phyloP scores from a whole-genome alignment of 164 flowering plant species.

The Stephania japonica region DNA sequence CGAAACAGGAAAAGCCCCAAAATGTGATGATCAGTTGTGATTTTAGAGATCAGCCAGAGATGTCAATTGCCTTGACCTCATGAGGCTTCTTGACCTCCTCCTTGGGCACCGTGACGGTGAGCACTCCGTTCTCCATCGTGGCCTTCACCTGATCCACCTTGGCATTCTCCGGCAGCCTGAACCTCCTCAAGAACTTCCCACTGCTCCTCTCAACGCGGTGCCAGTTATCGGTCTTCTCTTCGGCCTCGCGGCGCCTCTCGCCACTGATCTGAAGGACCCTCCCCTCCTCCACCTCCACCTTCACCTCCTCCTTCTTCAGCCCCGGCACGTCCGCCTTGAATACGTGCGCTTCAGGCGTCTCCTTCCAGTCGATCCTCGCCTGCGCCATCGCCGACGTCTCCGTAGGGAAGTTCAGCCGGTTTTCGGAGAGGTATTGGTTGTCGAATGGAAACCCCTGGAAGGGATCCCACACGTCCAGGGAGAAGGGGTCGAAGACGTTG shows the following conservation, averaged over 20 bases:
- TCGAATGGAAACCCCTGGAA: conserved; percentile 6
- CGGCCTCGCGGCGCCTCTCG: conserved; percentile 6
- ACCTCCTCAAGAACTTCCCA: conserved; percentile 26
- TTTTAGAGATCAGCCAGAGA: too few species aligned
- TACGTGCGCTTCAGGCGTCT: conserved; percentile 8
- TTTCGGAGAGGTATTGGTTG: not conserved
- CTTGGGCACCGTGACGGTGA: conserved; percentile 30
- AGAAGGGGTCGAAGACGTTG: conserved; percentile 7
- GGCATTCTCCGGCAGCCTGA: conserved; percentile 34
- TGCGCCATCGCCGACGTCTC: not conserved
- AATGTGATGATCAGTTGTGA: too few species aligned
- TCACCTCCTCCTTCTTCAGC: conserved; percentile 11
- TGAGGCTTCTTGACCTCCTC: conserved; percentile 21
- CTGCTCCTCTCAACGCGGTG: conserved; percentile 27
- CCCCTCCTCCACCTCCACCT: conserved; percentile 13
- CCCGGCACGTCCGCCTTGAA: conserved; percentile 14
- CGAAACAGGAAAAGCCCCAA: too few species aligned
- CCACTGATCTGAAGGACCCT: conserved; percentile 13
- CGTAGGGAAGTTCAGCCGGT: not conserved
- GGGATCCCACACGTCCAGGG: conserved; percentile 13
- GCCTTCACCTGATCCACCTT: conserved; percentile 31
- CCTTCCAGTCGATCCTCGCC: conserved; percentile 11
- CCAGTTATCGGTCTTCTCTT: conserved; percentile 13
- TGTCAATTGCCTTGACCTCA: conserved; percentile 21
- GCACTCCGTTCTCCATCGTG: conserved; percentile 26